Conservation (phyloP, 805 yeast genomes). For the Wickerhamomyces ciferrii region DNA sequence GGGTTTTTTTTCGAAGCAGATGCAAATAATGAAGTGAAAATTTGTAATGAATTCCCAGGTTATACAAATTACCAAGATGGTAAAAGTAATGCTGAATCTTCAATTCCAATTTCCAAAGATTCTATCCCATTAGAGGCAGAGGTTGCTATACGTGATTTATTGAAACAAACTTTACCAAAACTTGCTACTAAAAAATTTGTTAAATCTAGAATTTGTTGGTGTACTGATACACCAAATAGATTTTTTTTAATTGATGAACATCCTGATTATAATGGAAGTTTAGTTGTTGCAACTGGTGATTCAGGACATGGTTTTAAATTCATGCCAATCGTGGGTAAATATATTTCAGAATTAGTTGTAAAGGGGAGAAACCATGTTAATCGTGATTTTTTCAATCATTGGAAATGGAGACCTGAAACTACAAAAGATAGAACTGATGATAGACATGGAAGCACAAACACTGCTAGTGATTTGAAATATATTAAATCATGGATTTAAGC, state of each 20-base stretch:
- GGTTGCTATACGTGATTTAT: constrained; percentile 16
- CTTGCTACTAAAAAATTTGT: constrained; percentile 20
- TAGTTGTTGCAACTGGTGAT: constrained; percentile 23
- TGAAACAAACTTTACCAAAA: constrained; percentile 21
- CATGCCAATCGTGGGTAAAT: constrained; percentile 23
- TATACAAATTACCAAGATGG: constrained; percentile 14
- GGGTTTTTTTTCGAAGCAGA: constrained; percentile 36
- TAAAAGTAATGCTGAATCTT: constrained; percentile 2
- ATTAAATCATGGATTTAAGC: background rate
- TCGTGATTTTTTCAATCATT: constrained; percentile 10
- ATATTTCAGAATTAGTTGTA: constrained; percentile 18
- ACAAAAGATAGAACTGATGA: background rate
- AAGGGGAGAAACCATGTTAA: constrained; percentile 14
- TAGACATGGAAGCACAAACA: background rate
- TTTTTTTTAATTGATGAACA: constrained; percentile 17
- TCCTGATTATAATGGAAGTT: constrained; percentile 11
- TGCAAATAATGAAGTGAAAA: constrained; percentile 22
- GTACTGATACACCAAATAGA: constrained; percentile 25
- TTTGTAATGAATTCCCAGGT: constrained; percentile 30
- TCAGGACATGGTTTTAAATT: constrained; percentile 25
- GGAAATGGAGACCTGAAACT: constrained; percentile 26
- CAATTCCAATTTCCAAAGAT: constrained; percentile 18
- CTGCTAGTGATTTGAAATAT: background rate
- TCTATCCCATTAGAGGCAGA: constrained; percentile 22
- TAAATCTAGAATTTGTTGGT: constrained; percentile 22